A percentile compares a stretch with the other conserved stretches of the same genome.
These are phyloP conservation scores for Fusarium sp. DNA, from an alignment of 2,329 filamentous ascomycete species.

Conservation along the genomic window DNA sequence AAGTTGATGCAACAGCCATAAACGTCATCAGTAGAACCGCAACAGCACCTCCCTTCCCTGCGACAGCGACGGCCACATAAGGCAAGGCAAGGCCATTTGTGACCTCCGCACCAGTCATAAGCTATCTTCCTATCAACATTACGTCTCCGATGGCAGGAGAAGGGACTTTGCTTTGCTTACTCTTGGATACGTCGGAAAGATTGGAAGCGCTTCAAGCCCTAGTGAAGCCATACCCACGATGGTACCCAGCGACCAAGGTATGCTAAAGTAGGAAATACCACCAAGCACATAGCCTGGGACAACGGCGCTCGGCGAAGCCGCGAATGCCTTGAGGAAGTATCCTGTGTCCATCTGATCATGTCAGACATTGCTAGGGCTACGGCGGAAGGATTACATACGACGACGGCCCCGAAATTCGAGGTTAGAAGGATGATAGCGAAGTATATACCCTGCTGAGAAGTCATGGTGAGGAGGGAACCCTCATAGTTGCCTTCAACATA, in stretches of 20 bases:
- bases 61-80: background rate
- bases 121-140: fast-evolving
- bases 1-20: slow-evolving; percentile 56
- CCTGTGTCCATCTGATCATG: background rate
- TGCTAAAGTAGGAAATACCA: background rate
- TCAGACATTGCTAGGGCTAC: fast-evolving
- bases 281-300: background rate
- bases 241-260: background rate
- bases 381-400: background rate
- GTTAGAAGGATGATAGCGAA: background rate
- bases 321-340: background rate
- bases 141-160: fast-evolving
- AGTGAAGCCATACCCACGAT: background rate
- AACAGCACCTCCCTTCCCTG: background rate
- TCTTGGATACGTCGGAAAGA: background rate
- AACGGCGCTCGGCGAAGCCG: background rate
- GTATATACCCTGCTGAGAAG: background rate
- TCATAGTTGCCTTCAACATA: background rate
- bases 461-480: background rate
- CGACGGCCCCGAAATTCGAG: background rate
- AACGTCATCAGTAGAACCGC: background rate
- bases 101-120: background rate
- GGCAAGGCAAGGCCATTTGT: background rate
- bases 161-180: background rate
- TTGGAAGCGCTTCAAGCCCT: background rate